Percentiles rank a stretch among this genome's conserved stretches.
phyloP scores from a whole-genome alignment of 257 asterid genomes.

The Nicotiana knightiana region DNA sequence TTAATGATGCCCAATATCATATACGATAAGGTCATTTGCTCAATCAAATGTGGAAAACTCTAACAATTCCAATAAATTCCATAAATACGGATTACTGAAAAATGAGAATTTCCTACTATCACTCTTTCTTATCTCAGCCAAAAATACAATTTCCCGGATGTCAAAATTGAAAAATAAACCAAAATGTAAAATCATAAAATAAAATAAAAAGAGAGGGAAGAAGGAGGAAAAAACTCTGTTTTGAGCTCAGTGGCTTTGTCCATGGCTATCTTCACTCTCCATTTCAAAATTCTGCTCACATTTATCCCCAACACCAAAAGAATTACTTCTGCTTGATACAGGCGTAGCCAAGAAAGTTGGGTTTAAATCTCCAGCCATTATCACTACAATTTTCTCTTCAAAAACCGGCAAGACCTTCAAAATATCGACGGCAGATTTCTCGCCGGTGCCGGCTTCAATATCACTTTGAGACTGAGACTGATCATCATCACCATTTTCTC shows the following conservation, averaged over 20 bases:
- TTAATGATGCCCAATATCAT: no score
- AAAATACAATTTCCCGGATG: constrained; percentile 1
- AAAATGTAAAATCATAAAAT: not conserved
- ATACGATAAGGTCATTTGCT: no score
- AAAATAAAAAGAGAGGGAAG: not conserved
- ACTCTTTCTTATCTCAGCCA: not conserved
- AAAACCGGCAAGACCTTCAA: constrained; percentile 22
- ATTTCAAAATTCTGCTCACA: not conserved
- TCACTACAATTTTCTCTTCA: constrained; percentile 71
- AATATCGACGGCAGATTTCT: constrained; percentile 15
- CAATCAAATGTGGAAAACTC: not conserved
- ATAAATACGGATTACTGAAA: not conserved
- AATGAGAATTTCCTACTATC: not conserved
- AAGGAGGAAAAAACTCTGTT: not conserved
- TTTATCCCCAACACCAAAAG: not conserved
- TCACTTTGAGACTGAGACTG: not conserved
- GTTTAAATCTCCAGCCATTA: constrained; percentile 82
- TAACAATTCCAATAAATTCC: not conserved
- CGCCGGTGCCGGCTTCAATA: constrained; percentile 44
- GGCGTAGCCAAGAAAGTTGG: constrained; percentile 86
- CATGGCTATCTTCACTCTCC: not conserved
- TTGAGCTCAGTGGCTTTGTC: not conserved
- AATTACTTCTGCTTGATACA: constrained; percentile 38
- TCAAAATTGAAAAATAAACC: not conserved
- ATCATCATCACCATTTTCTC: constrained; percentile 18